Conservation (phyloP, 257 asterid genomes). For the Solanum tarapatanum region DNA sequence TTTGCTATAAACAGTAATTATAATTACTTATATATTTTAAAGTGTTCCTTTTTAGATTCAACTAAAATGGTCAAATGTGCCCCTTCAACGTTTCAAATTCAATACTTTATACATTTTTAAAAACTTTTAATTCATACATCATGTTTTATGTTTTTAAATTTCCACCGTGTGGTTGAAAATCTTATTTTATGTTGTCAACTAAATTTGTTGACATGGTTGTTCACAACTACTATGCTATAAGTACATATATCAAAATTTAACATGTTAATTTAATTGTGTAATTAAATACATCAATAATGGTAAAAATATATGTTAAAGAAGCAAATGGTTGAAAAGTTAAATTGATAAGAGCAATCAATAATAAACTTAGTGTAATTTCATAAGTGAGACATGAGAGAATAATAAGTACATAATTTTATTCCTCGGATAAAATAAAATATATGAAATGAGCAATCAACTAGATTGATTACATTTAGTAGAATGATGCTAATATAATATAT, state of each 20-base stretch:
- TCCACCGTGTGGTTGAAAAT: background rate
- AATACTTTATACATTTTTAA: background rate
- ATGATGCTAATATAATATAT: background rate
- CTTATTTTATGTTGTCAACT: background rate
- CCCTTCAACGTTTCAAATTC: background rate
- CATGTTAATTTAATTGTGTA: background rate
- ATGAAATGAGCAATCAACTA: background rate
- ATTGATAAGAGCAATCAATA: background rate
- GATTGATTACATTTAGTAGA: background rate
- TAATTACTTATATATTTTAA: background rate
- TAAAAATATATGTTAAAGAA: background rate
- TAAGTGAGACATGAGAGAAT: no score
- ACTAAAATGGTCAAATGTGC: background rate
- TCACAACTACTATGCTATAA: background rate
- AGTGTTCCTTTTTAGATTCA: background rate
- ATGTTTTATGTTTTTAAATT: background rate
- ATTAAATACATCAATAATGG: background rate
- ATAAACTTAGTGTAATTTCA: background rate
- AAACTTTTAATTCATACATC: background rate
- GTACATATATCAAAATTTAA: background rate
- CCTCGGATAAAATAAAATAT: background rate
- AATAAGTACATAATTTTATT: background rate
- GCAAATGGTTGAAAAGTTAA: background rate
- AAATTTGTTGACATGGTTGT: background rate
- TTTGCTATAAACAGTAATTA: background rate